Conservation (phyloP, 805 yeast genomes). For the Yamadazyma scolyti region DNA sequence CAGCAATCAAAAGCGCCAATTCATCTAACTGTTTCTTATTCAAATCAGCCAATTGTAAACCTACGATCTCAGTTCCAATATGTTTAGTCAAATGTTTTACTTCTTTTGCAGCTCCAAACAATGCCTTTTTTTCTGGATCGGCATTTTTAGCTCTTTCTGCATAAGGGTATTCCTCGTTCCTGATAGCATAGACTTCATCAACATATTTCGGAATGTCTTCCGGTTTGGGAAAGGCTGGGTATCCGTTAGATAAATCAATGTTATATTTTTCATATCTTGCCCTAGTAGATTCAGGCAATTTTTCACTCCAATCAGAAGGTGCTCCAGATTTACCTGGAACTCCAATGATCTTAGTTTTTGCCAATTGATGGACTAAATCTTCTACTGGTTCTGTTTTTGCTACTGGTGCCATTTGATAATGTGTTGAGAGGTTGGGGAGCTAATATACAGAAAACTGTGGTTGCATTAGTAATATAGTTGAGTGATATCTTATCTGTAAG, state of each 20-base stretch:
- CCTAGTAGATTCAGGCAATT: slow-evolving; percentile 19
- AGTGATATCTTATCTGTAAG: too few species aligned
- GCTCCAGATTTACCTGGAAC: slow-evolving; percentile 1
- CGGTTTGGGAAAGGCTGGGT: slow-evolving; percentile 18
- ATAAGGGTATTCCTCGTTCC: slow-evolving; percentile 19
- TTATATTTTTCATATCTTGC: slow-evolving; percentile 20
- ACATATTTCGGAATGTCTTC: slow-evolving; percentile 24
- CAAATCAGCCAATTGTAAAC: slow-evolving; percentile 24
- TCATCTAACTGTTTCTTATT: slow-evolving; percentile 25
- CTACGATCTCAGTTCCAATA: slow-evolving; percentile 28
- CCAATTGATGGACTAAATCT: slow-evolving; percentile 10
- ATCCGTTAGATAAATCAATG: slow-evolving; percentile 24
- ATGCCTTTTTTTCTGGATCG: slow-evolving; percentile 28
- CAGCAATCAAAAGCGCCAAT: slow-evolving; percentile 25
- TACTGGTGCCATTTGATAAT: too few species aligned
- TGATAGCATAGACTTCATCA: slow-evolving; percentile 24
- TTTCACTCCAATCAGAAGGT: slow-evolving; percentile 13
- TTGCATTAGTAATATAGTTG: too few species aligned
- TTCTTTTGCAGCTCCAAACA: slow-evolving; percentile 26
- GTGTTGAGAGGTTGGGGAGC: too few species aligned
- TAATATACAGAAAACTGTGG: too few species aligned
- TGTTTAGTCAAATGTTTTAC: slow-evolving; percentile 22
- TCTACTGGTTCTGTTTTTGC: too few species aligned
- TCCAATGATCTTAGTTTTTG: slow-evolving; percentile 9
- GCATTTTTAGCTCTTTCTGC: slow-evolving; percentile 26